Evolutionary conservation across 2,329 filamentous ascomycete genomes (phyloP), one percentile per base, ranked within the genome.

Genomic region (Grosmannia serpens): DNA sequence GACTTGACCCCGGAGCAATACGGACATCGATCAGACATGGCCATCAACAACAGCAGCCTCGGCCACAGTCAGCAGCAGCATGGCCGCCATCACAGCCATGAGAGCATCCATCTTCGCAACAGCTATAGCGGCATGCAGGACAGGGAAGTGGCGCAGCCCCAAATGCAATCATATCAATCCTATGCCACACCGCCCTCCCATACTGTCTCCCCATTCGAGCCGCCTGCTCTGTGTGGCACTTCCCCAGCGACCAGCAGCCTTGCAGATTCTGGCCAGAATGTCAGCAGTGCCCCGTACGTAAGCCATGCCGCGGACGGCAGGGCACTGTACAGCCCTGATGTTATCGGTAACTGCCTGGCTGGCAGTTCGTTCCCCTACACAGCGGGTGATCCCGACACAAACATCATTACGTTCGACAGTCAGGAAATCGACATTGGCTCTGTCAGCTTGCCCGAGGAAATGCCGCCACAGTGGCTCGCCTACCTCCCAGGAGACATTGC

Each of bases 391-490:
- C 62, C 63, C 1, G 62, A 68, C 57, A 71, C 74, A 61, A 73
- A 79, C 53, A 72, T 73, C 62, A 86, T 91, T 71, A 84, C 87
- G 61, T 88, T 91, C 63, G 84, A 89, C 67, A 86, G 83, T 60
- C 87, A 89, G 62, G 87, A 91, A 63, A 83, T 92, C 38, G 87
- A 91, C 62, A 86, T 91, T 76, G 82, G 80, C 27, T 74, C 81
- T 5, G 71, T 91, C 22, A 84, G 83, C 0, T 61, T 78, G 46
- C 60, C 62, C 6, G 80, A 83, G 20, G 86, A 89, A 50, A 81
- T 89, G 71, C 82, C 87, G 76, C 83, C 85, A 0, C 71, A 72
- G 4, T 91, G 87, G 86, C 74, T 91, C 13, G 87, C 89, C 65
- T 88, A 88, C 60, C 73, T 90, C 8, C 86, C 87, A 0, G 79